Conservation (phyloP, 23 red algal species). For the Gracilaria caudata region DNA sequence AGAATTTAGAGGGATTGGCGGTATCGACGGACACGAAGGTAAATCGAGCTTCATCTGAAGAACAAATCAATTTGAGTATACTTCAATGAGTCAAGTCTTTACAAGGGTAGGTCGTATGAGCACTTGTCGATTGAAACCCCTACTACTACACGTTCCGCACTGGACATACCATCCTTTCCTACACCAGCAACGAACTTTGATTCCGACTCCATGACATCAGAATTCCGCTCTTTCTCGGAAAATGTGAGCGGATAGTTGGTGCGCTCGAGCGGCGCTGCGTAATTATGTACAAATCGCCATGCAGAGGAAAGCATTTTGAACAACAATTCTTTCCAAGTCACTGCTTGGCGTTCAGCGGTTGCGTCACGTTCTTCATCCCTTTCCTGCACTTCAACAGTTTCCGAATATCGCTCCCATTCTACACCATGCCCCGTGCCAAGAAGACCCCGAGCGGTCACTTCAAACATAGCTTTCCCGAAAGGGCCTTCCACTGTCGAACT, state of each 20-base stretch:
- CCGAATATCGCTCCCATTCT: slow-evolving; percentile 22
- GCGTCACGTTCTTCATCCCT: not conserved
- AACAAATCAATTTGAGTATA: too few relatives aligned
- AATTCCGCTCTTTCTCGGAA: not conserved
- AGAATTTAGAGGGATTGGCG: too few relatives aligned
- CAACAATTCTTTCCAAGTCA: not conserved
- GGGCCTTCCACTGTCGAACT: not conserved
- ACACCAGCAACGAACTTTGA: not conserved
- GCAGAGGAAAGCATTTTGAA: not conserved
- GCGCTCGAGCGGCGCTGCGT: not conserved
- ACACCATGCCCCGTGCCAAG: slow-evolving; percentile 3
- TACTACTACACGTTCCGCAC: not conserved
- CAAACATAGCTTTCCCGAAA: slow-evolving; percentile 27
- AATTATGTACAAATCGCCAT: not conserved
- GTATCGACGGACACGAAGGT: too few relatives aligned
- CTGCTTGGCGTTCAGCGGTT: not conserved
- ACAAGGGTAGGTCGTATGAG: not conserved
- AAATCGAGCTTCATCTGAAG: too few relatives aligned
- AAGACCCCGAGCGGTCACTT: not conserved
- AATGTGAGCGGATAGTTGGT: not conserved
- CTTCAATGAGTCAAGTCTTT: too few relatives aligned
- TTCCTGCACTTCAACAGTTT: not conserved
- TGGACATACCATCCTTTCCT: slow-evolving; percentile 19
- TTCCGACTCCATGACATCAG: not conserved
- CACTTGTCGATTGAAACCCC: not conserved